Evolutionary conservation across 2,329 filamentous ascomycete genomes (phyloP).

Genomic region (Monosporascus sp.): DNA sequence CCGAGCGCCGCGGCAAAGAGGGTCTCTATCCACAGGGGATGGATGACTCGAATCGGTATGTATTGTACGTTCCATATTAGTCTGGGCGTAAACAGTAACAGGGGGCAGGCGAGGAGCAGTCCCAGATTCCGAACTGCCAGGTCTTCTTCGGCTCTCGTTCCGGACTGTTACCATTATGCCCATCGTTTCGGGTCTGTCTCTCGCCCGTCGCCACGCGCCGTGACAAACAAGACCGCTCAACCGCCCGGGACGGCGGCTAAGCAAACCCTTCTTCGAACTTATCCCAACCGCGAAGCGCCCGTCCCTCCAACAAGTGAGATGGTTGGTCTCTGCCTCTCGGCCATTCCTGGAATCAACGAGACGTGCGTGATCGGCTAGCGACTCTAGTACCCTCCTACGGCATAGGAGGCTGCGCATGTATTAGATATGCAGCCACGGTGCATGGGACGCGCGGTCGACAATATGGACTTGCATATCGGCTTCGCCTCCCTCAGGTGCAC

Average conservation of each 20-base stretch:
- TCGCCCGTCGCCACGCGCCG: neutral
- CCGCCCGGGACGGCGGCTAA: neutral
- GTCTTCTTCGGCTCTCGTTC: neutral
- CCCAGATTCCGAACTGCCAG: neutral
- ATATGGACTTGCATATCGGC: neutral
- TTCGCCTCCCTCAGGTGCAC: neutral
- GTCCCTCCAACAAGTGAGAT: too few species aligned
- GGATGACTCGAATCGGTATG: neutral
- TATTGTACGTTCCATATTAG: neutral
- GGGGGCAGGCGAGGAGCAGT: neutral
- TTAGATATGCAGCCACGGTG: neutral
- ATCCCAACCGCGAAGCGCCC: neutral
- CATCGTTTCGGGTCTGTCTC: neutral
- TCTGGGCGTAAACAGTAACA: neutral
- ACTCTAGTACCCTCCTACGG: too few species aligned
- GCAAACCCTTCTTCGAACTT: neutral
- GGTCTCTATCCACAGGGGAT: neutral
- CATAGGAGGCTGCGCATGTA: neutral
- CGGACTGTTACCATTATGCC: neutral
- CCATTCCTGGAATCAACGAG: neutral
- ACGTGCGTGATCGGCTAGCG: neutral
- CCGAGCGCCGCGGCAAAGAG: neutral
- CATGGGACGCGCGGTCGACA: neutral
- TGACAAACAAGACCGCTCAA: neutral
- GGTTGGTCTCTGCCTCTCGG: neutral